Percentiles rank a stretch among this genome's conserved stretches.
Evolutionary conservation across 306 rosid genomes (phyloP).

Genomic region (Cucumis melo): DNA sequence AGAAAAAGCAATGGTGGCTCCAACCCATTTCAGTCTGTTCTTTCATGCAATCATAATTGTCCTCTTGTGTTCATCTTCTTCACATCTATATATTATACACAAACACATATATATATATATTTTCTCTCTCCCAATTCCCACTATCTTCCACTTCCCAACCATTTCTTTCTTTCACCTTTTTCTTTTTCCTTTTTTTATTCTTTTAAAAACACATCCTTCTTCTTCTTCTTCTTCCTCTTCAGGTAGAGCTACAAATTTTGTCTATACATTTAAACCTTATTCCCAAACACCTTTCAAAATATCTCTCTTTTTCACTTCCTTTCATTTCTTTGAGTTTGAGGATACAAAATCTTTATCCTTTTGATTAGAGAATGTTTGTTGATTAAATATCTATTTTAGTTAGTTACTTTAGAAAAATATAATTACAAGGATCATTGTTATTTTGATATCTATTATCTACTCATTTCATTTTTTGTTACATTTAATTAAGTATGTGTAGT

Average conservation of each 20-base stretch:
- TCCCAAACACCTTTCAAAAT: too few species aligned
- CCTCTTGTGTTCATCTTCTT: background rate
- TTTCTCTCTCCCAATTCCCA: background rate
- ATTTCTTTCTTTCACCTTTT: background rate
- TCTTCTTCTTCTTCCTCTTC: background rate
- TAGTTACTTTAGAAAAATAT: too few species aligned
- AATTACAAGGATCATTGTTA: too few species aligned
- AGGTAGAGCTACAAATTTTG: background rate
- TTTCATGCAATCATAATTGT: background rate
- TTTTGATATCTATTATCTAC: too few species aligned
- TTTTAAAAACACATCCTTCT: background rate
- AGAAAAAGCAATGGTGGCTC: constrained; percentile 1
- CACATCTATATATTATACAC: background rate
- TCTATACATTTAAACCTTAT: background rate
- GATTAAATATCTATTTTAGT: too few species aligned
- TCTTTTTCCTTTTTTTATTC: too few species aligned
- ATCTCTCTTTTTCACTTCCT: too few species aligned
- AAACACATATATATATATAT: background rate
- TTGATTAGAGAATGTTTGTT: too few species aligned
- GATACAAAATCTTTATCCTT: too few species aligned
- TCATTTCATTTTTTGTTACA: too few species aligned
- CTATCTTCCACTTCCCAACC: background rate
- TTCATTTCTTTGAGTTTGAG: too few species aligned
- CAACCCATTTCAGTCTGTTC: constrained; percentile 11
- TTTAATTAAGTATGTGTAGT: too few species aligned